phyloP scores from a whole-genome alignment of 345 rosid genomes.

The Geranium rotundifolium region DNA sequence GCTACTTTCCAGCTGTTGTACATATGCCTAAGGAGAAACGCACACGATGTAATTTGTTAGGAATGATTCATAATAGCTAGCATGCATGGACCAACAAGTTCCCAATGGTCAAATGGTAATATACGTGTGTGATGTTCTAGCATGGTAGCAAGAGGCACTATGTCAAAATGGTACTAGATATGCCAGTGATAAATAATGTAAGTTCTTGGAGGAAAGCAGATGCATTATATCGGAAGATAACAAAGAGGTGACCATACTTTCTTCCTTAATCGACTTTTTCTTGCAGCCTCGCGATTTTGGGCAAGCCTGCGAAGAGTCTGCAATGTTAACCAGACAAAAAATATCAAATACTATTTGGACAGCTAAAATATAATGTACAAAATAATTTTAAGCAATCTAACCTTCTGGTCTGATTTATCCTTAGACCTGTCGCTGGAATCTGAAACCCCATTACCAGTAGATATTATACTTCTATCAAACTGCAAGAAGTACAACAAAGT shows the following conservation, averaged over 20 bases:
- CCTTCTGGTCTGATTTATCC: constrained; percentile 93
- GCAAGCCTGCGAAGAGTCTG: constrained; percentile 96
- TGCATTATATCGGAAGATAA: neutral
- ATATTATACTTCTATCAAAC: constrained; percentile 48
- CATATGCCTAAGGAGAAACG: constrained; percentile 54
- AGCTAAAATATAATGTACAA: constrained; percentile 4
- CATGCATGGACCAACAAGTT: neutral
- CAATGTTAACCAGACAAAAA: constrained; percentile 20
- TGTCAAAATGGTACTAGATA: no score
- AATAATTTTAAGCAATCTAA: constrained; percentile 19
- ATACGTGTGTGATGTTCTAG: neutral
- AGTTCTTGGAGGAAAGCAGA: no score
- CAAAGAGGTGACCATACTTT: constrained; percentile 34
- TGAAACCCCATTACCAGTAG: constrained; percentile 38
- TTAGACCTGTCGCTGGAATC: constrained; percentile 95
- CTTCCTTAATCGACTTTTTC: constrained; percentile 92
- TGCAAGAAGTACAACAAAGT: constrained; percentile 23
- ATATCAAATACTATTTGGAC: constrained; percentile 1
- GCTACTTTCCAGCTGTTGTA: constrained; percentile 96
- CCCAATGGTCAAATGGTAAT: neutral
- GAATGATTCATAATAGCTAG: neutral
- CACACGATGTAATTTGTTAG: neutral
- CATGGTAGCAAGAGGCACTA: no score
- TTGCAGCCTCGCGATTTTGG: constrained; percentile 96
- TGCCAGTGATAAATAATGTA: no score